phyloP scores from a whole-genome alignment of 2,329 filamentous ascomycete genomes.

The Diplodia intermedia region DNA sequence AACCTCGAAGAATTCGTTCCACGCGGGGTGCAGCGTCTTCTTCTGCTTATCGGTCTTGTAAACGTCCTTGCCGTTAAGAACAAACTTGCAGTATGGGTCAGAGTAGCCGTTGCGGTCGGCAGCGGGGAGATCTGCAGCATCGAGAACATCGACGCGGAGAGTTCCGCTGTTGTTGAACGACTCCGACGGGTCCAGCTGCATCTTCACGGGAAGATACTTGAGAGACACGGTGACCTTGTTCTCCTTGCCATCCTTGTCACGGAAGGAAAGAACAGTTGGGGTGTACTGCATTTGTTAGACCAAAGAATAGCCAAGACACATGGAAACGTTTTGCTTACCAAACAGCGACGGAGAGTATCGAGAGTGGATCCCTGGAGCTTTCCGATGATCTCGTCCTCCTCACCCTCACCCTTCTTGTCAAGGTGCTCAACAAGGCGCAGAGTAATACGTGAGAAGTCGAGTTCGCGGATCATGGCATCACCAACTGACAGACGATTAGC shows the following conservation, averaged over 20 bases:
- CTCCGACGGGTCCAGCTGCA: constrained; percentile 91
- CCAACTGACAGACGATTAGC: constrained; percentile 61
- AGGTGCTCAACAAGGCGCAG: constrained; percentile 83
- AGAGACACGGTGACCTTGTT: constrained; percentile 89
- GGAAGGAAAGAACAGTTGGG: constrained; percentile 80
- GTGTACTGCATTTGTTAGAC: constrained; percentile 64
- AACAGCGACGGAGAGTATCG: constrained; percentile 83
- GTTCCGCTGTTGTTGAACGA: constrained; percentile 99
- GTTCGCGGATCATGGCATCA: constrained; percentile 92
- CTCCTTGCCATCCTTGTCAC: constrained; percentile 75
- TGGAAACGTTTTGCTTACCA: constrained; percentile 47
- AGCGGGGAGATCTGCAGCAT: constrained; percentile 85
- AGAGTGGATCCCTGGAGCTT: constrained; percentile 85
- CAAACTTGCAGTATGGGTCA: constrained; percentile 95
- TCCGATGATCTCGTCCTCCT: constrained; percentile 77
- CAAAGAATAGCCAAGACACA: constrained; percentile 55
- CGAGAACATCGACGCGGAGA: constrained; percentile 89
- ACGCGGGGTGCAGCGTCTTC: constrained; percentile 92
- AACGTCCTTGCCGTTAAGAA: constrained; percentile 84
- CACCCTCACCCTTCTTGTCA: constrained; percentile 72
- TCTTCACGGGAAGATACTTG: constrained; percentile 92
- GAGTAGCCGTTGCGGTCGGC: constrained; percentile 97
- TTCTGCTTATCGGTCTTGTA: constrained; percentile 97
- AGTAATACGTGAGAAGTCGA: constrained; percentile 95
- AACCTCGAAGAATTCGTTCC: constrained; percentile 96